phyloP scores from a whole-genome alignment of 331 rosid genomes.

The Prunus yedoensis region DNA sequence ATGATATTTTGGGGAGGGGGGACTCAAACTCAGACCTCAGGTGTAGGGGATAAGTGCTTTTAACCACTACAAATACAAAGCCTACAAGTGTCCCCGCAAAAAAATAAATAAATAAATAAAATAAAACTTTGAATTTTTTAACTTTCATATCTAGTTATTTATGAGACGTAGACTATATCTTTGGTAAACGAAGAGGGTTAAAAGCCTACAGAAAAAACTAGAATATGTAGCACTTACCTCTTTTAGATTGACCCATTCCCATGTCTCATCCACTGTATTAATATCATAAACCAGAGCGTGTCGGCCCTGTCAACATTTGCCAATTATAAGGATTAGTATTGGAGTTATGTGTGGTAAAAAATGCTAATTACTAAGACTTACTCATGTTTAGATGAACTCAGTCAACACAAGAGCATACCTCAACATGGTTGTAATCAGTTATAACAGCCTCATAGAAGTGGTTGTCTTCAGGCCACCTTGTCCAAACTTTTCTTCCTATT shows the following conservation, averaged over 20 bases:
- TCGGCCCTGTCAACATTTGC: slow-evolving; percentile 40
- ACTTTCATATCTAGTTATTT: neutral
- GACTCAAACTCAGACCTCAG: neutral
- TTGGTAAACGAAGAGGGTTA: neutral
- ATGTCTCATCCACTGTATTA: slow-evolving; percentile 48
- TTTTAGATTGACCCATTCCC: slow-evolving; percentile 69
- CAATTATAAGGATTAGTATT: neutral
- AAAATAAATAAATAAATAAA: too few relatives aligned
- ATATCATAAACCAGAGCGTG: slow-evolving; percentile 67
- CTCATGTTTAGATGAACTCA: slow-evolving; percentile 5
- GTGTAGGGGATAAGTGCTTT: neutral
- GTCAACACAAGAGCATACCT: slow-evolving; percentile 27
- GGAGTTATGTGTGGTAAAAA: neutral
- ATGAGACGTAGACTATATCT: neutral
- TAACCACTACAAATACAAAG: neutral
- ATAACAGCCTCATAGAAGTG: slow-evolving; percentile 56
- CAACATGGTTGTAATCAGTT: slow-evolving; percentile 43
- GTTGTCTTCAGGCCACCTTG: slow-evolving; percentile 57
- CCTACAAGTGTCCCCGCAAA: neutral
- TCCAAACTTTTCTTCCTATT: slow-evolving; percentile 53
- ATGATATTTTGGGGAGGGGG: neutral
- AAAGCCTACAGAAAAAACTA: neutral
- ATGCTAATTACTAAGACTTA: neutral
- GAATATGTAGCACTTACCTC: slow-evolving; percentile 39
- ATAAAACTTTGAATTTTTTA: neutral